These are phyloP conservation scores for Hemisphaericaspora xylofermentans DNA, from an alignment of 1,139 yeast genomes.

Conservation along the genomic window DNA sequence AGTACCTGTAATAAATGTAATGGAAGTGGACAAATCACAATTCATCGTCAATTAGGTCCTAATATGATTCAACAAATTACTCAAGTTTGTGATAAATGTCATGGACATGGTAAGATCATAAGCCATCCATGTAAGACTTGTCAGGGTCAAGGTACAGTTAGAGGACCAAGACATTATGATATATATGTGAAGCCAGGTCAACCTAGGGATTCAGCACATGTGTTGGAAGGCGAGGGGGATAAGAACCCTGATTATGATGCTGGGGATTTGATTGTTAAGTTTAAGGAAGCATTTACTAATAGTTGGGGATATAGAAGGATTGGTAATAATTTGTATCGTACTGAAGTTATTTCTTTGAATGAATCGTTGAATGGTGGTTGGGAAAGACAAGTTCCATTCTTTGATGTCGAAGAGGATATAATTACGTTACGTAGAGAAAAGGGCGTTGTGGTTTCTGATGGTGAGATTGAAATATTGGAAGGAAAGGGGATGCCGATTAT, in stretches of 20 bases:
- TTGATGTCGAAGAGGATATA: slow-evolving; percentile 56
- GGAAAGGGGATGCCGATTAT: slow-evolving; percentile 84
- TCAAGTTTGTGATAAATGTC: slow-evolving; percentile 74
- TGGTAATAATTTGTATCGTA: slow-evolving; percentile 70
- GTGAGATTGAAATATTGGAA: slow-evolving; percentile 66
- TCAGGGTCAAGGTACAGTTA: slow-evolving; percentile 64
- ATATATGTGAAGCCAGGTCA: slow-evolving; percentile 72
- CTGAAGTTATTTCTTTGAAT: slow-evolving; percentile 68
- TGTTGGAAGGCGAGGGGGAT: slow-evolving; percentile 77
- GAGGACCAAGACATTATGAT: slow-evolving; percentile 56
- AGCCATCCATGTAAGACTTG: slow-evolving; percentile 66
- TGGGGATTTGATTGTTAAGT: slow-evolving; percentile 69
- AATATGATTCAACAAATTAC: slow-evolving; percentile 88
- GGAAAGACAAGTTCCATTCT: slow-evolving; percentile 62
- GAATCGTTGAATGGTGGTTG: slow-evolving; percentile 84
- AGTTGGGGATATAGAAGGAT: slow-evolving; percentile 87
- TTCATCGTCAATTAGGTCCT: slow-evolving; percentile 78
- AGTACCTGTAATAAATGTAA: slow-evolving; percentile 65
- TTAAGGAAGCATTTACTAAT: slow-evolving; percentile 51
- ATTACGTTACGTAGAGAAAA: slow-evolving; percentile 39
- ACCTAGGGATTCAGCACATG: slow-evolving; percentile 56
- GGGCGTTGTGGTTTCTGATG: slow-evolving; percentile 57
- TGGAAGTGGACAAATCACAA: slow-evolving; percentile 72
- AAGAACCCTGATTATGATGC: slow-evolving; percentile 77
- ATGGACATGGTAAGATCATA: slow-evolving; percentile 72